These are phyloP conservation scores for Pestalotiopsis sp. DNA, from an alignment of 2,329 filamentous ascomycete genomes.

Conservation along the genomic window DNA sequence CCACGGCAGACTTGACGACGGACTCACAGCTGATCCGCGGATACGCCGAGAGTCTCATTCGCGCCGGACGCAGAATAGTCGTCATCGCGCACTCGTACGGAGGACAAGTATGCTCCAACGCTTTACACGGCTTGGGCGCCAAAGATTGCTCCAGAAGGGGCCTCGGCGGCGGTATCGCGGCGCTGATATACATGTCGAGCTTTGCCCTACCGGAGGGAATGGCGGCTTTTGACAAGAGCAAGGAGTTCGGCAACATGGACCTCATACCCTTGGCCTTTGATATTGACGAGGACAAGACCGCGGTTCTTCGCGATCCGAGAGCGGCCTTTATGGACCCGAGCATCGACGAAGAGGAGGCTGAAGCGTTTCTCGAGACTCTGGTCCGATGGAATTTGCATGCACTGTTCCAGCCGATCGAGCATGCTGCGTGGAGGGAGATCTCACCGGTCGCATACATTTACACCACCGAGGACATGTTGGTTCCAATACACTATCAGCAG, in stretches of 20 bases:
- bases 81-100: constrained; percentile 30
- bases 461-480: constrained; percentile 13
- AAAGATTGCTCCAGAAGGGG: constrained; percentile 17
- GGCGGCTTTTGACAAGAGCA: constrained; percentile 17
- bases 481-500: constrained; percentile 18
- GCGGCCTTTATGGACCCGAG: constrained; percentile 10
- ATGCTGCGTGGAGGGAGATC: constrained; percentile 17
- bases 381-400: constrained; percentile 23
- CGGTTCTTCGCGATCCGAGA: constrained; percentile 15
- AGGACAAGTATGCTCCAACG: constrained; percentile 29
- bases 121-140: constrained; percentile 21
- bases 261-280: constrained; percentile 16
- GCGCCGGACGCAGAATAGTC: constrained; percentile 20
- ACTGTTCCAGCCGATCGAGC: background rate
- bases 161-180: constrained; percentile 23
- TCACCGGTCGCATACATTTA: constrained; percentile 17
- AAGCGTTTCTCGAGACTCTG: constrained; percentile 13
- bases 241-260: constrained; percentile 16
- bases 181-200: constrained; percentile 25
- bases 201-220: constrained; percentile 16
- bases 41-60: constrained; percentile 22
- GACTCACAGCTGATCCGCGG: constrained; percentile 23
- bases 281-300: constrained; percentile 16
- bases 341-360: constrained; percentile 12
- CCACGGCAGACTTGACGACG: constrained; percentile 20